Base-by-base conservation (phyloP, 495 filamentous ascomycete genomes). In the Penicillium lividum region DNA sequence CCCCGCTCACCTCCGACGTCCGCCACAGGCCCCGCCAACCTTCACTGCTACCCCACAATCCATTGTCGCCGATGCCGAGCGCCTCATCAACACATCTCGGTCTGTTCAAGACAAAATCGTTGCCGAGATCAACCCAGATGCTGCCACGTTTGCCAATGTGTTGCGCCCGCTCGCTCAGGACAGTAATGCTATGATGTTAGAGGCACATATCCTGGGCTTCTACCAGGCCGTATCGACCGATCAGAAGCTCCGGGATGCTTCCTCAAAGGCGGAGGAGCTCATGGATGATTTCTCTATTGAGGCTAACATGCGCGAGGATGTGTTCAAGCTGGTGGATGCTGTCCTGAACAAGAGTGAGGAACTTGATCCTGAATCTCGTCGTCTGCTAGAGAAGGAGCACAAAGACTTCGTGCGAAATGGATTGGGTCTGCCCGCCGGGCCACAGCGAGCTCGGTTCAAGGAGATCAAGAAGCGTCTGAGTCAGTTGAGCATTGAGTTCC, bases 41-140 rank as follows among this genome's bases (percentile, higher is more conserved):
- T 97, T 97, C 76, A 92, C 85, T 0, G 90, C 90, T 50, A 97
- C 92, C 46, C 84, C 89, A 18, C 76, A 86, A 55, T 87, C 85
- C 45, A 78, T 98, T 54, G 73, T 95, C 22, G 79, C 82, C 54
- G 92, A 93, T 65, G 88, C 93, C 36, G 85, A 93, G 70, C 75
- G 78, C 36, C 72, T 96, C 47, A 90, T 92, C 58, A 82, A 87
- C 25, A 77, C 68, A 44, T 89, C 87, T 15, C 86, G 87, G 48
- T 73, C 74, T 10, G 68, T 94, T 34, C 84, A 94, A 56, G 90
- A 98, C 75, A 80, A 80, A 53, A 79, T 97, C 31, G 92, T 89
- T 25, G 79, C 79, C 53, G 80, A 85, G 33, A 78, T 97, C 57
- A 84, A 78, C 53, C 78, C 81, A 22, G 81, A 85, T 15, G 78